These are phyloP conservation scores for Stephania yunnanensis DNA, from an alignment of 164 flowering plant species.

Conservation along the genomic window DNA sequence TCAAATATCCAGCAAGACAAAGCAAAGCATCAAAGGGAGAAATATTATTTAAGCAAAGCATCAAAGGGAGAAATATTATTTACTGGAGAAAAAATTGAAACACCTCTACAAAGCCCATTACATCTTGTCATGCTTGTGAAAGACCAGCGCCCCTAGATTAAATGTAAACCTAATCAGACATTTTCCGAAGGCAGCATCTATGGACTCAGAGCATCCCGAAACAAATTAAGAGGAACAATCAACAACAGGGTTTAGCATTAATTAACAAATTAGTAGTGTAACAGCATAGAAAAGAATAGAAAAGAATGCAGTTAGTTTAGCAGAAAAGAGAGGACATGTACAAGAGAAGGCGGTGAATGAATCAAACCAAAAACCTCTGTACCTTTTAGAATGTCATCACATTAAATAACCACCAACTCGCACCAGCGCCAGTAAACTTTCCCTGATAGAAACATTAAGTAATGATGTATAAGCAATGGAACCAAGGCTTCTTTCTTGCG, in stretches of 20 bases:
- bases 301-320: conserved; percentile 1
- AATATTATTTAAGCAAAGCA: not conserved
- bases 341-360: conserved; percentile 4
- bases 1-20: not conserved
- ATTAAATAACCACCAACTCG: conserved; percentile 12
- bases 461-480: conserved; percentile 9
- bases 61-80: not conserved
- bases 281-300: not conserved
- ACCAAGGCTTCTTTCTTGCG: not conserved
- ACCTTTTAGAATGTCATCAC: conserved; percentile 12
- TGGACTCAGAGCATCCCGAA: not conserved
- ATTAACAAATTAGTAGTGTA: not conserved
- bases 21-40: not conserved
- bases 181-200: not conserved
- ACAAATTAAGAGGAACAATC: not conserved
- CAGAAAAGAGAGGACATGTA: conserved; percentile 7
- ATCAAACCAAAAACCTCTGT: not conserved
- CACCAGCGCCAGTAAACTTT: conserved; percentile 17
- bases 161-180: not conserved
- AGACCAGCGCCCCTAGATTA: not conserved
- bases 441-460: conserved; percentile 21
- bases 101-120: not conserved
- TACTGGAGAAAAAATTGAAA: not conserved
- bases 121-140: not conserved
- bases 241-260: not conserved